Evolutionary conservation across 1,284 basidiomycete genomes (phyloP), one percentile per base, ranked within the genome.

Genomic region (Leucoagaricus sp.): DNA sequence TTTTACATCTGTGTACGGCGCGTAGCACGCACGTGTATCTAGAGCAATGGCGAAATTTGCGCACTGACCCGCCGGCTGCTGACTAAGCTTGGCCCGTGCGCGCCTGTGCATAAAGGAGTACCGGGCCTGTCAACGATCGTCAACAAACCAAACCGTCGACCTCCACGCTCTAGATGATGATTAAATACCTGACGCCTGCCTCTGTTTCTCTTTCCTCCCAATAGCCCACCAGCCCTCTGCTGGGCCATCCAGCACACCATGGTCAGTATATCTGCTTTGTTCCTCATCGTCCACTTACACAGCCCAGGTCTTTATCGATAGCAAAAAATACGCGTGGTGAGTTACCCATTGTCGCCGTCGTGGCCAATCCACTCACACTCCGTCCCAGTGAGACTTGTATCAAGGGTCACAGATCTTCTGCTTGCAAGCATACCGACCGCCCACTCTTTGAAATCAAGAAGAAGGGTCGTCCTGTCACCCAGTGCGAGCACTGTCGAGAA

Each of bases 361-460:
- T 52, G 38, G 54, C 52, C 46, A 4, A 15, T n/a, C 12, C 10
- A 10, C 36, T n/a, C 46, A 53, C 5, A 54, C 45, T 7, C 29
- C 53, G 17, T 58, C 50, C 56, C 65, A 93, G 91, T 71, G 89
- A 90, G 72, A 88, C 91, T 41, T 94, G 92, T 72, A 93, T 94
- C 70, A 93, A 94, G 74, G 92, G 91, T 15, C 92, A 94, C 65
- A 82, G 92, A 47, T 93, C 92, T 6, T 93, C 91, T 1, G 82
- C 84, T 9, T 94, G 92, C 70, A 82, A 83, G 53, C 92, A 94
- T 68, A 87, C 85, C 40, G 89, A 92, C 61, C 82, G 92, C 13
- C 89, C 91, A 9, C 78, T 94, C 25, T 93, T 88, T 63, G 91
- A 94, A 68, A 86, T 94, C 58, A 93, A 93, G 79, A 92, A 90